phyloP scores from a whole-genome alignment of 129 eudicot genomes.

The Scalesia atractyloides region DNA sequence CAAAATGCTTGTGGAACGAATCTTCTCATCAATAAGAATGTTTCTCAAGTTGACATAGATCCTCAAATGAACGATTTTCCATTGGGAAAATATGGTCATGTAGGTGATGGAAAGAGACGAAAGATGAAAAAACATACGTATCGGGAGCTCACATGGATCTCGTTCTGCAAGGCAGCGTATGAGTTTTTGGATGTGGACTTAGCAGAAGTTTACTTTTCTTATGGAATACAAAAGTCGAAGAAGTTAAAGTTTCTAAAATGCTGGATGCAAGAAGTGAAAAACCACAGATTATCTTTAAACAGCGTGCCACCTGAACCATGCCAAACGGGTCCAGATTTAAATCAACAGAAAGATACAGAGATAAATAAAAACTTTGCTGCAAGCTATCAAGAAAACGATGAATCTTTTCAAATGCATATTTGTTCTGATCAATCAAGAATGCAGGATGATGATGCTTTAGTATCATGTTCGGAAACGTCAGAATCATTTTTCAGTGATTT shows the following conservation, averaged over 20 bases:
- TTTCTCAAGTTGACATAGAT: conserved; percentile 31
- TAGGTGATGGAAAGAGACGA: conserved; percentile 48
- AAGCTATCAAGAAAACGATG: conserved; percentile 31
- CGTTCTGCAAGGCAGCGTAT: conserved; percentile 63
- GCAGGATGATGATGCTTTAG: conserved; percentile 39
- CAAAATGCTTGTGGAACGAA: conserved; percentile 21
- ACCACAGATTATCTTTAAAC: conserved; percentile 5
- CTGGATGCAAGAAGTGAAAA: conserved; percentile 79
- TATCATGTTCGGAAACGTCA: conserved; percentile 54
- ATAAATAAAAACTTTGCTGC: conserved; percentile 20
- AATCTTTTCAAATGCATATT: conserved; percentile 19
- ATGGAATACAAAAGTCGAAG: conserved; percentile 53
- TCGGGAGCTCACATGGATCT: conserved; percentile 69
- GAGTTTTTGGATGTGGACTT: conserved; percentile 56
- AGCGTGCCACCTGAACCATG: conserved; percentile 27
- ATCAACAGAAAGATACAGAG: conserved; percentile 30
- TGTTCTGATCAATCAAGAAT: conserved; percentile 38
- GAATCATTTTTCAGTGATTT: conserved; percentile 74
- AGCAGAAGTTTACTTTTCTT: conserved; percentile 59
- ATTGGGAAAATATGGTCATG: conserved; percentile 34
- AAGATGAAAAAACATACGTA: conserved; percentile 39
- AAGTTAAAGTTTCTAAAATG: conserved; percentile 83
- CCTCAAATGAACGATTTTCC: conserved; percentile 42
- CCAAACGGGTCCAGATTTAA: conserved; percentile 25
- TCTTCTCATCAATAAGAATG: conserved; percentile 6